These are phyloP conservation scores for Cocos nucifera DNA, from an alignment of 176 grass and related monocot genomes.

Conservation along the genomic window DNA sequence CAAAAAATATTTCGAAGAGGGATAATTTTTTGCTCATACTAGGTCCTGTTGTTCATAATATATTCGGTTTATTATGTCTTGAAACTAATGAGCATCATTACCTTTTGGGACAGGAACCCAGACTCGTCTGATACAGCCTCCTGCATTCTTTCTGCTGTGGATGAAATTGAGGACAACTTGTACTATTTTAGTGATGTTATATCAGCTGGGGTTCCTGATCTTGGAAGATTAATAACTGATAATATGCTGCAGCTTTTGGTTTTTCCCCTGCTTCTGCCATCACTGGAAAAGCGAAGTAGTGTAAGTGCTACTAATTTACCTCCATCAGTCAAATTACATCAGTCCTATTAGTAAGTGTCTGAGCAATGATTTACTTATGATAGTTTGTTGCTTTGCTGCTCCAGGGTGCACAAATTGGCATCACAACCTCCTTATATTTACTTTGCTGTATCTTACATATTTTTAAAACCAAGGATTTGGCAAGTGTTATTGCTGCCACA, in stretches of 20 bases:
- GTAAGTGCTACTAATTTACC: conserved; percentile 29
- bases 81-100: conserved; percentile 1
- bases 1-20: no score
- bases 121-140: conserved; percentile 34
- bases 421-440: conserved; percentile 76
- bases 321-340: no score
- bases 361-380: conserved; percentile 1
- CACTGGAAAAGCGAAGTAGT: conserved; percentile 44
- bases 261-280: conserved; percentile 81
- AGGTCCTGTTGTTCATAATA: no score
- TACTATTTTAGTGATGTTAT: conserved; percentile 99
- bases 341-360: no score
- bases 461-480: conserved; percentile 95
- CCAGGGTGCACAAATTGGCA: conserved; percentile 67
- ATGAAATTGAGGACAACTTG: conserved; percentile 94
- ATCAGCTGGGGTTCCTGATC: conserved; percentile 95
- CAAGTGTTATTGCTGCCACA: conserved; percentile 64
- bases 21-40: no score
- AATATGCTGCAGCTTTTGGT: conserved; percentile 82
- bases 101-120: conserved; percentile 37
- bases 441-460: conserved; percentile 95
- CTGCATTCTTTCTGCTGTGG: conserved; percentile 51
- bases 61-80: no score
- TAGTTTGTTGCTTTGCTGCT: conserved; percentile 27
- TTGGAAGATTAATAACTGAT: conserved; percentile 83